Conservation (phyloP, 768 basidiomycete genomes). For the Tylopilus rubrobrunneus region DNA sequence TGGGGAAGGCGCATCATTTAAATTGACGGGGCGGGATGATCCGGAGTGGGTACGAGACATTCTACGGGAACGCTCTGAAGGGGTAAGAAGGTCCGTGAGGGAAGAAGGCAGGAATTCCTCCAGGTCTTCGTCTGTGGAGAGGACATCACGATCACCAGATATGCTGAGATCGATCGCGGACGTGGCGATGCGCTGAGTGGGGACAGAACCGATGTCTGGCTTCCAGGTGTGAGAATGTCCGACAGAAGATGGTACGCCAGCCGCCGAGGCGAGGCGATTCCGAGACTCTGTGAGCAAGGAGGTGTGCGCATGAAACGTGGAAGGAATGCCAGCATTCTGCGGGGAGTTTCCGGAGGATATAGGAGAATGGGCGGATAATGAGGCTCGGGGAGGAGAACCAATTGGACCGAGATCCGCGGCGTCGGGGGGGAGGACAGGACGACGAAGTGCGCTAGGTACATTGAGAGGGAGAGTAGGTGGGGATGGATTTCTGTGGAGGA, state of each 20-base stretch:
- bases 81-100: slow-evolving; percentile 84
- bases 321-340: slow-evolving; percentile 46
- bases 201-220: slow-evolving; percentile 22
- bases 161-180: slow-evolving; percentile 17
- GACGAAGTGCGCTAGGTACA: slow-evolving; percentile 46
- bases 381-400: slow-evolving; percentile 67
- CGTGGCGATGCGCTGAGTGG: slow-evolving; percentile 12
- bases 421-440: slow-evolving; percentile 33
- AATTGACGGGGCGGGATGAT: slow-evolving; percentile 23
- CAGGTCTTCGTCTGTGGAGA: slow-evolving; percentile 57
- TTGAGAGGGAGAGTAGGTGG: slow-evolving; percentile 55
- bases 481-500: slow-evolving; percentile 31
- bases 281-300: slow-evolving; percentile 36
- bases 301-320: slow-evolving; percentile 77
- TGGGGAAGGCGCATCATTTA: slow-evolving; percentile 19
- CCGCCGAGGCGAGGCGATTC: slow-evolving; percentile 26
- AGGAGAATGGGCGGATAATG: slow-evolving; percentile 52
- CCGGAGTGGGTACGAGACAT: slow-evolving; percentile 72
- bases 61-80: slow-evolving; percentile 77
- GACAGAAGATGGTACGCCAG: slow-evolving; percentile 62
- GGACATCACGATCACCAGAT: slow-evolving; percentile 42
- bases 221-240: slow-evolving; percentile 37
- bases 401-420: slow-evolving; percentile 74
- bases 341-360: slow-evolving; percentile 32
- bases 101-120: slow-evolving; percentile 90